phyloP scores from a whole-genome alignment of 2,329 filamentous ascomycete genomes.

The Neonectria punicea region DNA sequence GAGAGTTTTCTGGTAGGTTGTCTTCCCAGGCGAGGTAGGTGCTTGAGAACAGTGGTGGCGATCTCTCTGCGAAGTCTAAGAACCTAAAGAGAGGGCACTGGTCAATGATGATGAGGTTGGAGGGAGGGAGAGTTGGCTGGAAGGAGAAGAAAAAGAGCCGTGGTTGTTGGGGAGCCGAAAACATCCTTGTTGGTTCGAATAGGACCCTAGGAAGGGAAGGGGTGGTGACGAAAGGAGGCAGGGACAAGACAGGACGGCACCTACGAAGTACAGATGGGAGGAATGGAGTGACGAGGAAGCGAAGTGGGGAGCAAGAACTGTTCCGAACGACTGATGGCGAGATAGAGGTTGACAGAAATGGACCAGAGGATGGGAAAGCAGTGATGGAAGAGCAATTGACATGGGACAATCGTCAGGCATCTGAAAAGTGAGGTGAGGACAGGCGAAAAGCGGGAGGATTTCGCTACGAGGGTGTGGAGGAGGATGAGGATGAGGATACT shows the following conservation, averaged over 20 bases:
- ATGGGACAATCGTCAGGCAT: conserved; percentile 31
- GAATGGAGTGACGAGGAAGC: conserved; percentile 23
- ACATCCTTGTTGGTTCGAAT: conserved; percentile 19
- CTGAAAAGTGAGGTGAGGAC: conserved; percentile 28
- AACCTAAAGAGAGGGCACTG: conserved; percentile 5
- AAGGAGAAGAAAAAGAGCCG: conserved; percentile 1
- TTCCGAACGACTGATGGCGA: conserved; percentile 22
- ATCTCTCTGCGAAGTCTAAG: not conserved
- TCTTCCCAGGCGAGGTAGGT: not conserved
- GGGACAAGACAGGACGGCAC: conserved; percentile 24
- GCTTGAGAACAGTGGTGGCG: not conserved
- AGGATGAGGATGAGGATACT: conserved; percentile 18
- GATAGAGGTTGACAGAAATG: conserved; percentile 22
- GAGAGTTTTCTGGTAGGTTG: not conserved
- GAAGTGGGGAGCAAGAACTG: conserved; percentile 14
- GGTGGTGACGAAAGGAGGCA: conserved; percentile 18
- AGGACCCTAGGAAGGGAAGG: conserved; percentile 6
- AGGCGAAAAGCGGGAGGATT: conserved; percentile 22
- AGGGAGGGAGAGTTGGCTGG: not conserved
- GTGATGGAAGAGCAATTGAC: conserved; percentile 28
- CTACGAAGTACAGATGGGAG: conserved; percentile 26
- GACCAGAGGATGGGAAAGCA: conserved; percentile 25
- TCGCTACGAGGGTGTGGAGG: conserved; percentile 25
- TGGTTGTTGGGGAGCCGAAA: conserved; percentile 15
- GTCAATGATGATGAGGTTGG: conserved; percentile 15